A percentile compares a stretch with the other conserved stretches of the same genome.
Evolutionary conservation across 2,329 filamentous ascomycete species (phyloP).

Genomic region (Fusarium pininemorale): DNA sequence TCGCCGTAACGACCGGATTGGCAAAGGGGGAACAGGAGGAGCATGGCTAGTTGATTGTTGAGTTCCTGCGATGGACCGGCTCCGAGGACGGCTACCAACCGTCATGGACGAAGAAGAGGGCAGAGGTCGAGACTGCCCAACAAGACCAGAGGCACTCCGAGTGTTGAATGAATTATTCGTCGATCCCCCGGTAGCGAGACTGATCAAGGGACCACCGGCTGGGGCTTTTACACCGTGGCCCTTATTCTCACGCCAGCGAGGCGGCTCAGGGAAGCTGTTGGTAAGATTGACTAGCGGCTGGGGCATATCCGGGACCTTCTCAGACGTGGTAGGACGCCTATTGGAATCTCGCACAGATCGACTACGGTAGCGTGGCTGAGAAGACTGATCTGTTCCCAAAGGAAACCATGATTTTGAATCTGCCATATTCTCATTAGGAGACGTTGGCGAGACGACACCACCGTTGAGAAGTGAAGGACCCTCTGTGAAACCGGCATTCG

Average conservation of each 20-base stretch:
- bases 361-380: slow-evolving; percentile 41
- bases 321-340: slow-evolving; percentile 40
- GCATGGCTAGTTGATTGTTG: slow-evolving; percentile 24
- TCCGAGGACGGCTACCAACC: slow-evolving; percentile 34
- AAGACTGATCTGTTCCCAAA: slow-evolving; percentile 50
- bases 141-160: slow-evolving; percentile 25
- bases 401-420: slow-evolving; percentile 50
- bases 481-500: slow-evolving; percentile 59
- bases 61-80: slow-evolving; percentile 39
- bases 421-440: slow-evolving; percentile 40
- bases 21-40: slow-evolving; percentile 42
- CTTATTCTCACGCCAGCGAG: slow-evolving; percentile 63
- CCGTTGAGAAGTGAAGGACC: slow-evolving; percentile 67
- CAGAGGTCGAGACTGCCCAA: slow-evolving; percentile 27
- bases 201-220: slow-evolving; percentile 55
- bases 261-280: slow-evolving; percentile 69
- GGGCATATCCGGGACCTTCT: slow-evolving; percentile 47
- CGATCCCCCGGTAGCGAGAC: slow-evolving; percentile 52
- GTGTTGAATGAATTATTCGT: slow-evolving; percentile 13
- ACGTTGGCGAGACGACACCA: slow-evolving; percentile 33
- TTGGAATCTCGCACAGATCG: slow-evolving; percentile 34
- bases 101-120: slow-evolving; percentile 25
- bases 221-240: slow-evolving; percentile 58
- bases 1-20: slow-evolving; percentile 42
- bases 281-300: slow-evolving; percentile 75